Base-by-base conservation (phyloP, 1,139 yeast genomes). In the Lodderomyces jiufengensis region DNA sequence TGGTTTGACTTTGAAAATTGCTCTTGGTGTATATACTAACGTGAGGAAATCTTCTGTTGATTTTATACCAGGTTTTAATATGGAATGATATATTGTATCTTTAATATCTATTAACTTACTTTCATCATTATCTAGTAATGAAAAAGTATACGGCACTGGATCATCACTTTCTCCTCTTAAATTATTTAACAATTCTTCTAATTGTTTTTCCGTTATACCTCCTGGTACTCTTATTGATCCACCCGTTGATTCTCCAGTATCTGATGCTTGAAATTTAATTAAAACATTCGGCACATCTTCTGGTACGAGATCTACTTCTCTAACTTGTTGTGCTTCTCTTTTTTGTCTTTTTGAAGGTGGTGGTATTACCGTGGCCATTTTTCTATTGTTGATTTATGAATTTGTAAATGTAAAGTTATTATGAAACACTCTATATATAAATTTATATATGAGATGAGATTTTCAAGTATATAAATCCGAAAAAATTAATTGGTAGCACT, bases 31-130 rank as follows among this genome's bases (percentile, higher is more conserved):
- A 58, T 84, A 92, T 3, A 90, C 86, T 42, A 92, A 68, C 1
- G 96, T 90, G 65, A 92, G 66, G 51, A 84, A 84, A 59, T 92
- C 98, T 71, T 92, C 99, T 0, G 97, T 85, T 10, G 95, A 78
- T 54, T 84, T 84, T 47, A 83, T 70, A 3, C 90, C 88, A 1
- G 97, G 97, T 55, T 85, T 84, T 49, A 90, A 71, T 22, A 92
- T 77, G 9, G 95, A 84, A 22, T 76, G 60, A 55, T 87, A 92
- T 34, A 92, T 57, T 53, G 86, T 82, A 45, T 80, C 86, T 39
- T 72, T 77, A 44, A 94, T 83, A 51, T 90, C 97, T 28, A 87
- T 69, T 38, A 80, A 55, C 33, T 62, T 58, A 25, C 37, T 34
- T 9, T 66, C 65, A 11, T 59, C 58, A 12, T 27, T 15, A 6